Percentiles rank a stretch among this genome's conserved stretches.
These are phyloP conservation scores for Lotus japonicus DNA, from an alignment of 306 rosid species.

Conservation along the genomic window DNA sequence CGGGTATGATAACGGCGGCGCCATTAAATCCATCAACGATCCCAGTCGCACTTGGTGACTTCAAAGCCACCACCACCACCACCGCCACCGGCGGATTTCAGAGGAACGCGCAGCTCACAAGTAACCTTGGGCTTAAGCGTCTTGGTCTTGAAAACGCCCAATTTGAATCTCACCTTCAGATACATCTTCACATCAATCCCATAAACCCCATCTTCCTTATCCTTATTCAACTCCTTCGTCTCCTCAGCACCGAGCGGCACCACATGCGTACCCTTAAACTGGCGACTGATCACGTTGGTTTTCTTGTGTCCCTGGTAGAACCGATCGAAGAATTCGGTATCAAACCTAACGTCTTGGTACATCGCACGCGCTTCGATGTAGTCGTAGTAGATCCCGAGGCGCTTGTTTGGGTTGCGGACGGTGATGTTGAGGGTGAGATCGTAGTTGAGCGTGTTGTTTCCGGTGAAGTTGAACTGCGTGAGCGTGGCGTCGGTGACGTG, in stretches of 20 bases:
- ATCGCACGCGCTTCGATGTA: constrained; percentile 43
- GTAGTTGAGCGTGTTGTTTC: constrained; percentile 20
- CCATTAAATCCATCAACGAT: constrained; percentile 27
- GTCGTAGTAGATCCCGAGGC: constrained; percentile 64
- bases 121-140: constrained; percentile 48
- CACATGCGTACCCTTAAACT: constrained; percentile 37
- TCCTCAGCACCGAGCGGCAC: constrained; percentile 13
- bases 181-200: constrained; percentile 49
- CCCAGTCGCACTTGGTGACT: constrained; percentile 46
- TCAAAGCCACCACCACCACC: constrained; percentile 15
- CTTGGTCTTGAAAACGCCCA: constrained; percentile 36
- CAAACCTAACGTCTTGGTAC: constrained; percentile 39
- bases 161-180: constrained; percentile 49
- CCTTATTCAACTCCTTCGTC: constrained; percentile 19
- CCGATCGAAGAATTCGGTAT: neutral
- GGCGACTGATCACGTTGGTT: constrained; percentile 27
- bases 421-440: constrained; percentile 36
- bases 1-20: neutral
- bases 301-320: constrained; percentile 74
- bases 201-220: constrained; percentile 35
- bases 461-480: constrained; percentile 27
- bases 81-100: constrained; percentile 1
- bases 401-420: constrained; percentile 63
- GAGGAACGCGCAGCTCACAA: constrained; percentile 56
- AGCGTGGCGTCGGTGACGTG: constrained; percentile 39